Base-by-base conservation (phyloP, 129 eudicot species). In the Ambrosia artemisiifolia region DNA sequence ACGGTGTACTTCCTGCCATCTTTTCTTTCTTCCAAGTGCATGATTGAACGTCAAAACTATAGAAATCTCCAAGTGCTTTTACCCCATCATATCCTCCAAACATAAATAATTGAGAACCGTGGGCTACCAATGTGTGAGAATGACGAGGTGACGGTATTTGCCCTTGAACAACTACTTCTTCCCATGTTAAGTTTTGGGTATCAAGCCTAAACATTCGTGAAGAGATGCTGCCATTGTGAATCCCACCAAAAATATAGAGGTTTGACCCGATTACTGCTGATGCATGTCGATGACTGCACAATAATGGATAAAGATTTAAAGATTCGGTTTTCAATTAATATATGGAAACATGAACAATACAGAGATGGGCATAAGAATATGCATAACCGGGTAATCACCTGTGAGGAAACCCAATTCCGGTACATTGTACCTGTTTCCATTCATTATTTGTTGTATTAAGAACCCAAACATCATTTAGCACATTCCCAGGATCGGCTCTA, bases 251-350 rank as follows among this genome's bases (percentile, higher is more conserved):
- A 70, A 90, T 78, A 64, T 90, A 95, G 43, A 95, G 57, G 64
- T 78, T 78, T 48, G 91, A 79, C 75, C 96, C 99, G 33, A 88
- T 81, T 77, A 72, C 81, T 11, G 99, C 89, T 51, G 99, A 88
- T 55, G 97, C 87, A 77, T 95, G 99, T 11, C 99, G 91, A 78
- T 95, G 99, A 85, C 99, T 95, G 87, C 67, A 79, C 33, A 64
- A 47, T 14, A 44, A 79, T 11, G 14, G 5, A 34, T 20, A 65
- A 11, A 46, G 16, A 62, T 44, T 32, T 6, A 11, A 0, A 63
- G 9, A 13, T 33, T 36, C 7, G 6, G 30, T 35, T 63, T 36
- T 35, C 16, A 36, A 14, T 3, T 3, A 33, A 60, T 43, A 36
- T 42, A 34, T 13, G 46, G 34, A 46, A 20, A 72, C 40, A 20